A percentile compares a stretch with the other conserved stretches of the same genome.
These are phyloP conservation scores for Arthrinium puccinioides DNA, from an alignment of 2,329 filamentous ascomycete genomes.

Conservation along the genomic window DNA sequence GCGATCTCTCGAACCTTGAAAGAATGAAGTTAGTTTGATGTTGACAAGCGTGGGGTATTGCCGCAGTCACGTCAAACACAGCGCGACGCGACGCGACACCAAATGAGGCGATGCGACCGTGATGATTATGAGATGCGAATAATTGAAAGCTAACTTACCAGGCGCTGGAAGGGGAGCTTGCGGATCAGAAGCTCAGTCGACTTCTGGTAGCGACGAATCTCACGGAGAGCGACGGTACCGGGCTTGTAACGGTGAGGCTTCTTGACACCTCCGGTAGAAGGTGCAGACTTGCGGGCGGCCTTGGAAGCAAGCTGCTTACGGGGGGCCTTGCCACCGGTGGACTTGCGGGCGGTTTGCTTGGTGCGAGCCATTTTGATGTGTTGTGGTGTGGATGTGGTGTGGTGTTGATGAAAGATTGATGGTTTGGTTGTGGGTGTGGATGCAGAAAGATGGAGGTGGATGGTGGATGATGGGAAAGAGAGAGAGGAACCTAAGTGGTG, in stretches of 20 bases:
- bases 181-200: slow-evolving; percentile 91
- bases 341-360: slow-evolving; percentile 67
- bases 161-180: slow-evolving; percentile 95
- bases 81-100: slow-evolving; percentile 4
- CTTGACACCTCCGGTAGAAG: slow-evolving; percentile 95
- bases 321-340: slow-evolving; percentile 70
- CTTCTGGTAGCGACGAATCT: slow-evolving; percentile 98
- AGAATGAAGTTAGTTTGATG: slow-evolving; percentile 9
- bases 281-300: slow-evolving; percentile 96
- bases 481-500: slow-evolving; percentile 20
- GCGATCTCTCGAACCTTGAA: slow-evolving; percentile 93
- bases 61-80: neutral
- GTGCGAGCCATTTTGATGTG: slow-evolving; percentile 53
- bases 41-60: slow-evolving; percentile 7
- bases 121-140: neutral
- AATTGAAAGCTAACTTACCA: slow-evolving; percentile 46
- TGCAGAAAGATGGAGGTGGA: slow-evolving; percentile 16
- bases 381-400: slow-evolving; percentile 21
- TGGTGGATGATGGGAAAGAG: slow-evolving; percentile 15
- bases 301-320: slow-evolving; percentile 99
- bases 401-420: slow-evolving; percentile 12
- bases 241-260: slow-evolving; percentile 89
- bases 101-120: neutral
- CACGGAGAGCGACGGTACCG: slow-evolving; percentile 92
- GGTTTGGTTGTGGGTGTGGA: slow-evolving; percentile 21